Evolutionary conservation across 2,329 filamentous ascomycete species (phyloP), one percentile per base, ranked within the genome.

Genomic region (Colletotrichum sidae): DNA sequence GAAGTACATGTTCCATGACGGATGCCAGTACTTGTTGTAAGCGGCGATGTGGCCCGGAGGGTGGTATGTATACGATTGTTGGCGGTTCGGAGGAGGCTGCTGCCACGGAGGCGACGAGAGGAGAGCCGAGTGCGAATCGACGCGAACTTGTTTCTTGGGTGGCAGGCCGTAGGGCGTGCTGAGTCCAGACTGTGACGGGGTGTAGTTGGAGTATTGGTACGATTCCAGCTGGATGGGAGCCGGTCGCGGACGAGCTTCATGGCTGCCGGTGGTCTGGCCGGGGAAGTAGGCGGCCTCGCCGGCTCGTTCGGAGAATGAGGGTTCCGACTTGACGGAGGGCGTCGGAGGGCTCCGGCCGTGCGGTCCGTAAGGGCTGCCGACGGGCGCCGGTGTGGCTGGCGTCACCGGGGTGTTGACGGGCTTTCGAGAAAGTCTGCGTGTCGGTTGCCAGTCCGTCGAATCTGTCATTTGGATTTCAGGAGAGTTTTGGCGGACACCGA

Each of bases 1-100:
- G 33, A 74, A 47, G 55, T 77, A 75, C 76, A 79, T 79, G 49
- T 71, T 69, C 64, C 74, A 76, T 2, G 75, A 73, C 4, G 76
- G 69, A 15, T 75, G 76, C 79, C 78, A 82, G 62, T 78, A 69
- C 41, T 5, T 55, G 45, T 57, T 58, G 59, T 50, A 67, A 44
- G n/a, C 50, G 6, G 37, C 37, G 25, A 65, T 44, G 33, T 54
- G 50, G 12, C 57, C 47, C 15, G 65, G 60, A 11, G 65, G 60
- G 9, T 67, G 53, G 17, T 67, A 65, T 4, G 54, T 61, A 3
- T 58, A 63, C 2, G 58, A 53, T 11, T 53, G 45, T 7, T 51
- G 63, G 9, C 63, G 58, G 9, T 47, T 47, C 6, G 54, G 39
- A 33, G 54, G 45, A 6, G 57, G 60, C 6, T 49, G 53, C 49